These are phyloP conservation scores for Phytophthora pseudosyringae DNA, from an alignment of 352 stramenopile species.

Conservation along the genomic window DNA sequence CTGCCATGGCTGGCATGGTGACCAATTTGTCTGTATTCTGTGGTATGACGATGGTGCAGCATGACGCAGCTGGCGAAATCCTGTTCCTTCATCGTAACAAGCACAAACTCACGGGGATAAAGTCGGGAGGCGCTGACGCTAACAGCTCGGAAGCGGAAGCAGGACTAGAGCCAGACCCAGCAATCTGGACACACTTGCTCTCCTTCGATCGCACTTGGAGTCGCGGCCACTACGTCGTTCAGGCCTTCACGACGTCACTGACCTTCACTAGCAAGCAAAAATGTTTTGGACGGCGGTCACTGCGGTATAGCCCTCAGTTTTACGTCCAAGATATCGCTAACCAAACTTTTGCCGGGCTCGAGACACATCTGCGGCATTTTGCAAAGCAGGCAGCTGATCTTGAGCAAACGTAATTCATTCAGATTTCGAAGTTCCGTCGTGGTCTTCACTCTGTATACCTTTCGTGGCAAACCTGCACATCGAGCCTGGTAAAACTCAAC, in stretches of 20 bases:
- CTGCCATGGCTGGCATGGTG: constrained; percentile 44
- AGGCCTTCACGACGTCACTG: constrained; percentile 48
- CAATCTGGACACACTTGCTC: constrained; percentile 67
- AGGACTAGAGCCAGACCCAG: constrained; percentile 32
- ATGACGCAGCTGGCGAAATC: constrained; percentile 38
- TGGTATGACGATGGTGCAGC: constrained; percentile 61
- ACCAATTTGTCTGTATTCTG: constrained; percentile 45
- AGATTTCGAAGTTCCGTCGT: neutral
- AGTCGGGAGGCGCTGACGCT: neutral
- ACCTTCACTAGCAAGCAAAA: constrained; percentile 51
- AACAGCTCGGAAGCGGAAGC: constrained; percentile 1
- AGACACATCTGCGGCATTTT: constrained; percentile 21
- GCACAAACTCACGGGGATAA: constrained; percentile 41
- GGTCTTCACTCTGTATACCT: too few relatives aligned
- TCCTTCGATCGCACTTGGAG: constrained; percentile 51
- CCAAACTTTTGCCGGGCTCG: constrained; percentile 14
- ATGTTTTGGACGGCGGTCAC: constrained; percentile 51
- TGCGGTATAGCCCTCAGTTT: constrained; percentile 25
- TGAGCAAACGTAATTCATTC: neutral
- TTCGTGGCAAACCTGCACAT: too few relatives aligned
- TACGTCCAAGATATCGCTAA: constrained; percentile 9
- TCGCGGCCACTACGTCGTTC: constrained; percentile 49
- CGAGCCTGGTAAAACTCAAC: too few relatives aligned
- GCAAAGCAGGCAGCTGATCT: constrained; percentile 12
- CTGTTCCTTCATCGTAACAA: constrained; percentile 65